phyloP scores from a whole-genome alignment of 495 filamentous ascomycete genomes.

The Astrocystis sublimbata region DNA sequence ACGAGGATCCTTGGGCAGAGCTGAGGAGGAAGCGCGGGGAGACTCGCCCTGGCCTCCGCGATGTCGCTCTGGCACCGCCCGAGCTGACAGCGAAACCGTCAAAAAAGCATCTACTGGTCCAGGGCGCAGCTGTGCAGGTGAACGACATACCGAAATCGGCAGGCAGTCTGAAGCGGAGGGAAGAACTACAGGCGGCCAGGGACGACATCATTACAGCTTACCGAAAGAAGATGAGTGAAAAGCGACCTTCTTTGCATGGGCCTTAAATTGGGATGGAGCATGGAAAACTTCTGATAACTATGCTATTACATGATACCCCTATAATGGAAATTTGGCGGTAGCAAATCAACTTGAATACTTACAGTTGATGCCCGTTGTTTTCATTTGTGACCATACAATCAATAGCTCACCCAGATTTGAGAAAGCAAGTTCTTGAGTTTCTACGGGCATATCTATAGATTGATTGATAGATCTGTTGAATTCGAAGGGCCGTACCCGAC shows the following conservation, averaged over 20 bases:
- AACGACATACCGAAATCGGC: conserved; percentile 71
- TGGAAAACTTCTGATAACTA: neutral
- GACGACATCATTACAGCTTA: conserved; percentile 80
- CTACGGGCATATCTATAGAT: too few species aligned
- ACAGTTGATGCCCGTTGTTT: too few species aligned
- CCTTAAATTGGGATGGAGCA: neutral
- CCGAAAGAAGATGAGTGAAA: conserved; percentile 73
- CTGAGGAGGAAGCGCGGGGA: conserved; percentile 62
- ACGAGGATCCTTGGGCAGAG: conserved; percentile 78
- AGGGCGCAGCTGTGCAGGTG: conserved; percentile 70
- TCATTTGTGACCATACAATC: too few species aligned
- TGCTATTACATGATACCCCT: conserved; percentile 12
- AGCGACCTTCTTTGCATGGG: conserved; percentile 37
- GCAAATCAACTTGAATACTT: too few species aligned
- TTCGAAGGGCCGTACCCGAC: too few species aligned
- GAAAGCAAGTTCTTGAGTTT: too few species aligned
- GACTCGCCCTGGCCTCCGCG: conserved; percentile 64
- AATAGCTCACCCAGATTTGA: too few species aligned
- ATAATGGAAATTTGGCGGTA: neutral
- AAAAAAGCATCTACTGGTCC: conserved; percentile 70
- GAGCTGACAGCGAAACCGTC: conserved; percentile 63
- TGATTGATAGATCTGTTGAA: too few species aligned
- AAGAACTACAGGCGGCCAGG: conserved; percentile 76
- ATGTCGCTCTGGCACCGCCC: conserved; percentile 81
- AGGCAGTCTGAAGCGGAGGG: conserved; percentile 78